Percentiles rank a stretch among this genome's conserved stretches.
These are phyloP conservation scores for Ustilago sp. DNA, from an alignment of 1,284 basidiomycete species.

Conservation along the genomic window DNA sequence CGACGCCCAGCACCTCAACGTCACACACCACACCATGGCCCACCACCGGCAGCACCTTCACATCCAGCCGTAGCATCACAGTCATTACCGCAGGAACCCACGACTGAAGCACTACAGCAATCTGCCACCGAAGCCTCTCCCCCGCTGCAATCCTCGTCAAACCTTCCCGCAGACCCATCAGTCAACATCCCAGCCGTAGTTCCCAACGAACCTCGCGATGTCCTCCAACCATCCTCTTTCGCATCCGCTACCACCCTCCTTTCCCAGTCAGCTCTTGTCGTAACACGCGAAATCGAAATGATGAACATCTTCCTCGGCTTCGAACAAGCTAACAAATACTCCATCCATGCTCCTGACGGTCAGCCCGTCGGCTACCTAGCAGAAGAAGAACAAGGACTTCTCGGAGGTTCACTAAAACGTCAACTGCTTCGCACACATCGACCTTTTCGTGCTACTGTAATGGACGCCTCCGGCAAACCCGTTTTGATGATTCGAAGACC, in stretches of 20 bases:
- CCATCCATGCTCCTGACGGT: conserved; percentile 47
- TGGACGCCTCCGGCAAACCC: conserved; percentile 80
- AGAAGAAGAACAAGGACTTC: conserved; percentile 52
- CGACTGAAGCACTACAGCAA: background rate
- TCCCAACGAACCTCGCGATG: conserved; percentile 35
- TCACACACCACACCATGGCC: background rate
- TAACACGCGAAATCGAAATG: conserved; percentile 60
- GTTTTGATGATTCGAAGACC: conserved; percentile 80
- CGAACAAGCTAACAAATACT: conserved; percentile 59
- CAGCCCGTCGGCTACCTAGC: conserved; percentile 52
- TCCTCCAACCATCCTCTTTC: conserved; percentile 34
- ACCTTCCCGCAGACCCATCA: conserved; percentile 25
- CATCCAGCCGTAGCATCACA: background rate
- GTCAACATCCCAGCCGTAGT: conserved; percentile 31
- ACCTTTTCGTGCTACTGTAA: conserved; percentile 82
- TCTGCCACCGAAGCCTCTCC: background rate
- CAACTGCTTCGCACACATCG: conserved; percentile 84
- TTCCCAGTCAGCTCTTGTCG: conserved; percentile 52
- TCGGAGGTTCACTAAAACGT: conserved; percentile 75
- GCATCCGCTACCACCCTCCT: conserved; percentile 34
- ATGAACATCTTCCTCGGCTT: conserved; percentile 62
- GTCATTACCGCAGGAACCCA: background rate
- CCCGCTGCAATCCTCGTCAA: background rate
- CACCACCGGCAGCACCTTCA: background rate
- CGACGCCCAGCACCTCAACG: conserved; percentile 6